Conservation (phyloP, 1,139 yeast genomes). For the Scheffersomyces insectosa region DNA sequence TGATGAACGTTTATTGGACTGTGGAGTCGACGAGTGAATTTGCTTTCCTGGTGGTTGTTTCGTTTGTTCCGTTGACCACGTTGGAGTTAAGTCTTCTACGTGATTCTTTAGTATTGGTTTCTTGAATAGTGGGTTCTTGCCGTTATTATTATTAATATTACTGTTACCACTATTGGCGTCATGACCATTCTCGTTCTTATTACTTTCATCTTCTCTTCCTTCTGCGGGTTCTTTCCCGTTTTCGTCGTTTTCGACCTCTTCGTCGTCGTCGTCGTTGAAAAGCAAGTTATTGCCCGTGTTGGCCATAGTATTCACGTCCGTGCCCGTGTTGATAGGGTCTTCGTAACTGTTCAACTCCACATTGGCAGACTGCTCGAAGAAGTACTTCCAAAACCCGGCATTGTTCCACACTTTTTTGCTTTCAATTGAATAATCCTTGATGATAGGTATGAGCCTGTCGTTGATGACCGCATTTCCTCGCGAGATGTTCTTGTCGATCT, state of each 20-base stretch:
- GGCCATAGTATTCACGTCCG: constrained; percentile 19
- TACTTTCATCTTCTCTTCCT: not conserved
- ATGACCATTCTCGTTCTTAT: not conserved
- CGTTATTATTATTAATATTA: not conserved
- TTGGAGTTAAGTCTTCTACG: constrained; percentile 37
- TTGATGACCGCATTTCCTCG: constrained; percentile 63
- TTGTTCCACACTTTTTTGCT: constrained; percentile 60
- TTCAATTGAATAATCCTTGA: constrained; percentile 56
- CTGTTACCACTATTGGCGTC: not conserved
- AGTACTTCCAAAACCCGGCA: constrained; percentile 71
- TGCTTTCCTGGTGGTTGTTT: constrained; percentile 14
- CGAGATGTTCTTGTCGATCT: constrained; percentile 72
- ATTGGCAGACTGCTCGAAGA: constrained; percentile 74
- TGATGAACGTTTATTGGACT: constrained; percentile 20
- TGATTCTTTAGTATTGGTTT: constrained; percentile 23
- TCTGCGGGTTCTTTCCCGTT: constrained; percentile 1
- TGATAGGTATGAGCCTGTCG: constrained; percentile 61
- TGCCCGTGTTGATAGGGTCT: constrained; percentile 36
- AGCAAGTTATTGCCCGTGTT: constrained; percentile 12
- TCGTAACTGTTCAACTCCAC: constrained; percentile 62
- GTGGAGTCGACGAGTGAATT: constrained; percentile 40
- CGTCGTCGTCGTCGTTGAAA: constrained; percentile 9
- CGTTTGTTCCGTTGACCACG: constrained; percentile 40
- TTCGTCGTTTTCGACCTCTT: constrained; percentile 13
- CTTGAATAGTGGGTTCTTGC: constrained; percentile 12